Evolutionary conservation across 768 basidiomycete species (phyloP).

Genomic region (Boletus sp.): DNA sequence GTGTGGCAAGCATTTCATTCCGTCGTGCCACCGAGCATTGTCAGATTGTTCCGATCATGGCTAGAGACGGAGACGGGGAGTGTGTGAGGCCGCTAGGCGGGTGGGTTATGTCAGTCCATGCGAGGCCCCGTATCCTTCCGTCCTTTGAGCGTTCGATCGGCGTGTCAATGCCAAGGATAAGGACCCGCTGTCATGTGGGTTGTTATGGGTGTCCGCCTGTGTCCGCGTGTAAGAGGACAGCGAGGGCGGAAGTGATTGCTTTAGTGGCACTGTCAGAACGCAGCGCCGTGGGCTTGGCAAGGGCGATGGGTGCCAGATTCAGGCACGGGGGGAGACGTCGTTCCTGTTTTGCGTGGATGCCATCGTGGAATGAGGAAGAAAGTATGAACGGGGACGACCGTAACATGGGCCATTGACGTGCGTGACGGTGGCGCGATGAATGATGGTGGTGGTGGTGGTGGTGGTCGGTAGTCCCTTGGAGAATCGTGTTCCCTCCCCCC

Average conservation of each 20-base stretch:
- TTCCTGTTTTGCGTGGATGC: not conserved
- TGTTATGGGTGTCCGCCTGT: conserved; percentile 7
- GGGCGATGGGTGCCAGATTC: not conserved
- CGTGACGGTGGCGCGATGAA: not conserved
- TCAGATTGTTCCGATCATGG: conserved; percentile 8
- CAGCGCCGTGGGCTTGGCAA: not conserved
- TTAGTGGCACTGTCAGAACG: not conserved
- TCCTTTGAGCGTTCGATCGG: not conserved
- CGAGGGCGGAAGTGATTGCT: not conserved
- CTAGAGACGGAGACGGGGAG: not conserved
- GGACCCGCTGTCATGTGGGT: conserved; percentile 12
- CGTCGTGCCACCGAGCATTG: conserved; percentile 1
- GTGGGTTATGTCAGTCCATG: not conserved
- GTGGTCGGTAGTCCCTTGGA: not conserved
- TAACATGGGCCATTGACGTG: too few species aligned
- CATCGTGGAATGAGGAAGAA: not conserved
- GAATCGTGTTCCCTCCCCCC: too few species aligned
- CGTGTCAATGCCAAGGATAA: conserved; percentile 2
- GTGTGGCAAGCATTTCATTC: not conserved
- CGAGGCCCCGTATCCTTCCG: conserved; percentile 15
- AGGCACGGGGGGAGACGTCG: conserved; percentile 5
- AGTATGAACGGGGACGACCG: not conserved
- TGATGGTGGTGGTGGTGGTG: not conserved
- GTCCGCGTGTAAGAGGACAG: conserved; percentile 2
- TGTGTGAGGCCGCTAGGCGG: not conserved